These are phyloP conservation scores for Termitomyces sp. DNA, from an alignment of 768 basidiomycete species.

Conservation along the genomic window DNA sequence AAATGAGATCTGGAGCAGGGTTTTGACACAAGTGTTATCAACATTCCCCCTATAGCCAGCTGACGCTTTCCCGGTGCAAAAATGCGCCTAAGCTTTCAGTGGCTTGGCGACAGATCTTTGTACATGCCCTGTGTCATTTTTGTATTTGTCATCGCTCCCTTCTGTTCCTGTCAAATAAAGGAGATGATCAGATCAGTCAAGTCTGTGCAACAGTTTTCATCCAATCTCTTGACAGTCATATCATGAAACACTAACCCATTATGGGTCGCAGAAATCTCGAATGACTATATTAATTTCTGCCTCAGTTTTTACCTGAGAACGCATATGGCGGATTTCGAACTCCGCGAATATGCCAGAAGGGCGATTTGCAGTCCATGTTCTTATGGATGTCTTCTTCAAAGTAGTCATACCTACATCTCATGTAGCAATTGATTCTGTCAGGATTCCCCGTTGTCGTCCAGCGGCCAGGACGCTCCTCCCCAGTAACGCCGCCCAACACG, in stretches of 20 bases:
- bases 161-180: background rate
- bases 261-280: background rate
- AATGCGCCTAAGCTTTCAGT: background rate
- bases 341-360: constrained; percentile 5
- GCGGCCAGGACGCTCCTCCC: constrained; percentile 33
- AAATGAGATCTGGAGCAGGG: background rate
- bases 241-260: background rate
- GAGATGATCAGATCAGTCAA: constrained; percentile 7
- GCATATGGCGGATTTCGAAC: background rate
- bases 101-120: background rate
- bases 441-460: background rate
- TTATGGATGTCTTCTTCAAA: background rate
- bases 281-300: background rate
- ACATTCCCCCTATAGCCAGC: background rate
- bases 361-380: background rate
- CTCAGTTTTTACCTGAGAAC: background rate
- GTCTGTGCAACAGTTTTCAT: background rate
- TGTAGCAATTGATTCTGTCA: background rate
- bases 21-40: background rate
- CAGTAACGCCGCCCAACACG: constrained; percentile 47
- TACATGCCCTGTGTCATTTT: background rate
- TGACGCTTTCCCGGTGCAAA: background rate
- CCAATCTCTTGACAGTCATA: background rate
- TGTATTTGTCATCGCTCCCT: background rate
- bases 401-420: background rate